Percentiles rank a stretch among this genome's conserved stretches.
Evolutionary conservation across 495 filamentous ascomycete species (phyloP).

Genomic region (Aspergillus campestris): DNA sequence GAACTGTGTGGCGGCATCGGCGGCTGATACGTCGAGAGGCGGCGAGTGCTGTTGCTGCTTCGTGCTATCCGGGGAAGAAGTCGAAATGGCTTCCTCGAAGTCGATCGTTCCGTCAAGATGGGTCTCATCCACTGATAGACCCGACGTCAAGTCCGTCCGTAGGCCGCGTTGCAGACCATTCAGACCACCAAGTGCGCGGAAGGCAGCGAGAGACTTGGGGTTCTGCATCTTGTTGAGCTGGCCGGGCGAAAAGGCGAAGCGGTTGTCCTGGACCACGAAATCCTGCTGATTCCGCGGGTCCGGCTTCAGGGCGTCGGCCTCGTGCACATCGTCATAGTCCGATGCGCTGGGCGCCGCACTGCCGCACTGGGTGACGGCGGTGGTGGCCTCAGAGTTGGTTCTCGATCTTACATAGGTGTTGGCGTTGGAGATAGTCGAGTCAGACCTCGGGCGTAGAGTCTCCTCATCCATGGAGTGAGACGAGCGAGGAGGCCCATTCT

Average conservation of each 20-base stretch:
- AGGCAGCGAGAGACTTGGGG: conserved; percentile 66
- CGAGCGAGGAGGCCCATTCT: conserved; percentile 24
- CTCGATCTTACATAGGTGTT: conserved; percentile 34
- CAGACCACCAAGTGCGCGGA: conserved; percentile 59
- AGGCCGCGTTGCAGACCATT: conserved; percentile 59
- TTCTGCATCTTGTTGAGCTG: conserved; percentile 67
- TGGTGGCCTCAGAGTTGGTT: conserved; percentile 31
- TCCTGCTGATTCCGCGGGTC: conserved; percentile 57
- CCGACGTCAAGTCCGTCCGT: conserved; percentile 53
- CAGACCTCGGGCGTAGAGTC: conserved; percentile 39
- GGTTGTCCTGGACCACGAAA: conserved; percentile 57
- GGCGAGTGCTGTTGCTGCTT: conserved; percentile 8
- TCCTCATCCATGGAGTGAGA: conserved; percentile 42
- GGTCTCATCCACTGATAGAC: conserved; percentile 60
- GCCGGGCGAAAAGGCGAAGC: conserved; percentile 63
- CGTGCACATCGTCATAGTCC: conserved; percentile 35
- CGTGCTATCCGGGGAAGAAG: conserved; percentile 6
- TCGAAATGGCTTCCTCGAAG: conserved; percentile 50
- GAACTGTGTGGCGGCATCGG: conserved; percentile 31
- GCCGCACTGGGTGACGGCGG: conserved; percentile 2
- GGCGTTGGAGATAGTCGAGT: conserved; percentile 38
- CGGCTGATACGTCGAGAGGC: neutral
- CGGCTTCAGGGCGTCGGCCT: conserved; percentile 53
- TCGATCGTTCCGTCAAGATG: conserved; percentile 45
- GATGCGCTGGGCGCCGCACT: conserved; percentile 10